Evolutionary conservation across 1,139 yeast genomes (phyloP).

Genomic region (Debaryomycetaceae sp.): DNA sequence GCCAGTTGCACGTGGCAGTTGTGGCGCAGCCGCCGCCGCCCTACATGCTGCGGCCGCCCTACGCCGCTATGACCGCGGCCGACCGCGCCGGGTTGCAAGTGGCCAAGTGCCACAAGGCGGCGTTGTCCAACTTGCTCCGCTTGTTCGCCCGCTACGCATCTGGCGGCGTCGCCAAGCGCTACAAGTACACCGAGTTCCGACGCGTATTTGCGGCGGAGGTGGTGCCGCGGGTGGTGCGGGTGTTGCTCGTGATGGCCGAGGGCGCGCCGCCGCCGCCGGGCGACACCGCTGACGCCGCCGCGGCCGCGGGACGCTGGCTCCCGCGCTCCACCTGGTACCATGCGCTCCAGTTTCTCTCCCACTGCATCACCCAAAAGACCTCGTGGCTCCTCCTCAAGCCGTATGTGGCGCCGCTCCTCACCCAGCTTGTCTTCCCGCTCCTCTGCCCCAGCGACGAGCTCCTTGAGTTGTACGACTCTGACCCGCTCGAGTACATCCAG

Average conservation of each 20-base stretch:
- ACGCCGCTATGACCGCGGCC: conserved; percentile 19
- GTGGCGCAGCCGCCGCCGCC: conserved; percentile 58
- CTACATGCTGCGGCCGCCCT: conserved; percentile 29
- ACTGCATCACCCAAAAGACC: conserved; percentile 59
- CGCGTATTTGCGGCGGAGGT: conserved; percentile 47
- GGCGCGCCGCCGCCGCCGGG: conserved; percentile 62
- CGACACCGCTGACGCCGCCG: no score
- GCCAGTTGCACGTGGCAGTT: conserved; percentile 67
- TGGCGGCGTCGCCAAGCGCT: conserved; percentile 42
- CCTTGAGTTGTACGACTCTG: conserved; percentile 76
- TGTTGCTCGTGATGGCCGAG: conserved; percentile 63
- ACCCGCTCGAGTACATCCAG: conserved; percentile 89
- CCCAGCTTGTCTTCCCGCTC: conserved; percentile 76
- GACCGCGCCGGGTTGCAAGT: conserved; percentile 37
- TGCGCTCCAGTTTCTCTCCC: conserved; percentile 66
- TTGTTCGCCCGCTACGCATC: conserved; percentile 74
- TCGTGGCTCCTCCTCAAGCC: conserved; percentile 74
- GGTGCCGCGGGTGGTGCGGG: conserved; percentile 68
- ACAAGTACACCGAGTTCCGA: conserved; percentile 48
- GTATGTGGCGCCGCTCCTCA: conserved; percentile 58
- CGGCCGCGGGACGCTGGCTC: no score
- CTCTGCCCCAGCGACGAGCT: conserved; percentile 68
- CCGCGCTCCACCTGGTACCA: conserved; percentile 63
- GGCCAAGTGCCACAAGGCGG: conserved; percentile 84
- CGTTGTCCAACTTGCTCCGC: conserved; percentile 72